Evolutionary conservation across 805 yeast genomes (phyloP).

Genomic region (Cyberlindnera lachancei): DNA sequence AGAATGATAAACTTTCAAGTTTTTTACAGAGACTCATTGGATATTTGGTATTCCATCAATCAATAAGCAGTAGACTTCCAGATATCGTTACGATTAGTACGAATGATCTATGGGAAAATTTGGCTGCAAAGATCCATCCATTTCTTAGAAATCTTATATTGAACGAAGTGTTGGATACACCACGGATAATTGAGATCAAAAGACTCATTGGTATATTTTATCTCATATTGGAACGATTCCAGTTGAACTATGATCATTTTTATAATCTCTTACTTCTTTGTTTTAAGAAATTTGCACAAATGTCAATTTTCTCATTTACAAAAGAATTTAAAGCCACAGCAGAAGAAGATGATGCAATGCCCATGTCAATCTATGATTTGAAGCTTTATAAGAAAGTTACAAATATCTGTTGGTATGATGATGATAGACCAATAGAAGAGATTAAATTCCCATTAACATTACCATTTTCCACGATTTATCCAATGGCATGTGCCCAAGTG

Average conservation of each 20-base stretch:
- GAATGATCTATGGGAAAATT: slow-evolving; percentile 70
- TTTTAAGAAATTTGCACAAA: slow-evolving; percentile 54
- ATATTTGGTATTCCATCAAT: slow-evolving; percentile 69
- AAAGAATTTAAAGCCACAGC: slow-evolving; percentile 55
- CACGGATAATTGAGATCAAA: slow-evolving; percentile 38
- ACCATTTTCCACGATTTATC: slow-evolving; percentile 86
- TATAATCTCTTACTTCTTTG: slow-evolving; percentile 53
- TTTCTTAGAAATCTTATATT: slow-evolving; percentile 42
- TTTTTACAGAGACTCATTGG: slow-evolving; percentile 63
- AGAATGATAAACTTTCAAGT: slow-evolving; percentile 38
- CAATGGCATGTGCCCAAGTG: slow-evolving; percentile 74
- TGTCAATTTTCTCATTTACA: slow-evolving; percentile 47
- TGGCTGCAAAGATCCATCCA: slow-evolving; percentile 52
- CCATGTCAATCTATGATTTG: slow-evolving; percentile 58
- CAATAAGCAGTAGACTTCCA: slow-evolving; percentile 57
- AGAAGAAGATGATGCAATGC: slow-evolving; percentile 82
- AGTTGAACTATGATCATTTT: slow-evolving; percentile 49
- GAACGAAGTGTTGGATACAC: slow-evolving; percentile 32
- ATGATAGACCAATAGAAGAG: slow-evolving; percentile 34
- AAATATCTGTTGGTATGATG: slow-evolving; percentile 62
- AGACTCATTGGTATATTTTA: slow-evolving; percentile 56
- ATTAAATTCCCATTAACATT: slow-evolving; percentile 48
- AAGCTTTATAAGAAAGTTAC: slow-evolving; percentile 57
- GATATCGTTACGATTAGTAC: slow-evolving; percentile 45
- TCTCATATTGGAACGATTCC: slow-evolving; percentile 70